Evolutionary conservation across 768 basidiomycete species (phyloP), one percentile per base, ranked within the genome.

Genomic region (Panus rudis): DNA sequence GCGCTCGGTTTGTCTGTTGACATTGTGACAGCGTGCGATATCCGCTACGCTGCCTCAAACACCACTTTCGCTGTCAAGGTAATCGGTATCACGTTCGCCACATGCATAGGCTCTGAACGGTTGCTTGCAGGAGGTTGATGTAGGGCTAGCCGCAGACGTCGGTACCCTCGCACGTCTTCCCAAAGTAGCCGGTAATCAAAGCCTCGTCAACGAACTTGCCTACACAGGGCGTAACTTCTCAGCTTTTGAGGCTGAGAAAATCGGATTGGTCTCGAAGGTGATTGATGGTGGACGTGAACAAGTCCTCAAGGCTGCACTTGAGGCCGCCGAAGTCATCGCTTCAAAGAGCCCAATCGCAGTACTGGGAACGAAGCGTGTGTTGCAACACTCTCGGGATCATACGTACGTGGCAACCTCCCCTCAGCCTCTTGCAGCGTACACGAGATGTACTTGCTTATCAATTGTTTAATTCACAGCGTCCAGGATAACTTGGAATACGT

Each of bases 131-230:
- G 88, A 93, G 70, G 81, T 90, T 3, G 86, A 92, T 55, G 73
- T 92, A 20, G 91, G 86, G 0, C 68, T 94, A 1, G 91, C 92
- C 2, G 83, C 92, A 0, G 92, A 93, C 56, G 80, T 92, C 30
- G 92, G 92, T 0, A 80, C 88, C 0, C 75, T 94, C 5, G 86
- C 91, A 2, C 79, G 81, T 39, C 66, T 93, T 5, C 88, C 86
- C 0, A 87, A 88, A 53, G 70, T 87, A 35, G 73, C 75, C 0
- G 87, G 80, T 0, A 92, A 90, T 62, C 71, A 76, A 22, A 86
- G 83, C 2, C 68, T 84, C 11, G 63, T 79, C 2, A 72, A 76
- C 37, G 92, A 94, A 58, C 69, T 92, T 11, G 81, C 87, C 0
- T 79, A 87, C 52, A 87, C 87, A 0, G 81, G 76, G 2, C 70